A percentile compares a stretch with the other conserved stretches of the same genome.
These are phyloP conservation scores for Sporothrix mexicana DNA, from an alignment of 2,329 filamentous ascomycete species.

Conservation along the genomic window DNA sequence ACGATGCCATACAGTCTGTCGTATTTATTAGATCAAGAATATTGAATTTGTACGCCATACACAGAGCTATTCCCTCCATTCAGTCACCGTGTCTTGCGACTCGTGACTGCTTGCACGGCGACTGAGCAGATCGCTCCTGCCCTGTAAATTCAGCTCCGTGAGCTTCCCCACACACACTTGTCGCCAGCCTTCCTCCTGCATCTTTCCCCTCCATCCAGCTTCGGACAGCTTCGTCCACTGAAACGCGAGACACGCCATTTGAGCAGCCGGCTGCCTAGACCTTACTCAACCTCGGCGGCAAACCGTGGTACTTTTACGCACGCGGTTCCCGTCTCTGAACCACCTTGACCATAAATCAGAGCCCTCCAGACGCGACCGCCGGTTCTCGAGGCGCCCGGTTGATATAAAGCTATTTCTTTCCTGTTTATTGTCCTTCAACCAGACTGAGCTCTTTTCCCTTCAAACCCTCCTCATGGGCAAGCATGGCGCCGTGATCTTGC, in stretches of 20 bases:
- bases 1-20: too few species aligned
- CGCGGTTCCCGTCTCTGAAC: neutral
- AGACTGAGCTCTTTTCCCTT: neutral
- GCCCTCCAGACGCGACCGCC: neutral
- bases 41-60: too few species aligned
- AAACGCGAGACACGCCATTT: neutral
- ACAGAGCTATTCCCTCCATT: neutral
- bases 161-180: slow-evolving; percentile 25
- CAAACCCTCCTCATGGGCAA: slow-evolving; percentile 25
- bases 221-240: neutral
- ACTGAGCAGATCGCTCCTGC: neutral
- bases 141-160: slow-evolving; percentile 8
- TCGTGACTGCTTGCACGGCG: neutral
- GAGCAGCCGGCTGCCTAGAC: slow-evolving; percentile 10
- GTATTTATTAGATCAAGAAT: too few species aligned
- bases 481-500: slow-evolving; percentile 26
- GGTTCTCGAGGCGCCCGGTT: neutral
- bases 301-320: neutral
- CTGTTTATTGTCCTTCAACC: neutral
- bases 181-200: neutral
- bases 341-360: neutral
- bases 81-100: neutral
- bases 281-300: neutral
- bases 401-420: too few species aligned
- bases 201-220: neutral